These are phyloP conservation scores for Calocybe gangraenosa DNA, from an alignment of 768 basidiomycete genomes.

Conservation along the genomic window DNA sequence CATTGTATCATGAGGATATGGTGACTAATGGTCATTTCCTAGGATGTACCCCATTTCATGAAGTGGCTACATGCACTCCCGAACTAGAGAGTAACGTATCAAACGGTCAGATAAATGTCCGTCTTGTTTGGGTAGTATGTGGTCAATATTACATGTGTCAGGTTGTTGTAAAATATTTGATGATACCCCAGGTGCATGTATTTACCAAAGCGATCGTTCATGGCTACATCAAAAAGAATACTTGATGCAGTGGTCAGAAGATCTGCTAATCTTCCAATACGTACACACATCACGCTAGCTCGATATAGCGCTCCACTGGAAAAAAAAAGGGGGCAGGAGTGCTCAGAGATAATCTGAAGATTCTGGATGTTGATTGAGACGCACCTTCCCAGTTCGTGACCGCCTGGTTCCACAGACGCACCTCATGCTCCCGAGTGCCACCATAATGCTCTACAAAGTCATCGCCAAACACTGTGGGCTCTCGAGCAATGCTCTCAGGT, in stretches of 20 bases:
- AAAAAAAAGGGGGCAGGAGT: conserved; percentile 11
- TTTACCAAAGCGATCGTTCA: too few relatives aligned
- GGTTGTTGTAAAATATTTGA: too few relatives aligned
- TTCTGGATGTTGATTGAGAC: conserved; percentile 16
- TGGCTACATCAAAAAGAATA: too few relatives aligned
- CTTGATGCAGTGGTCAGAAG: not conserved
- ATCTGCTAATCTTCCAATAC: not conserved
- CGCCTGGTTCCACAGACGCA: conserved; percentile 80
- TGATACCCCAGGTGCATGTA: too few relatives aligned
- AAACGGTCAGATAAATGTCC: too few relatives aligned
- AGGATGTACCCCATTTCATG: conserved; percentile 76
- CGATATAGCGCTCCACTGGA: conserved; percentile 81
- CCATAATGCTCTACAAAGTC: conserved; percentile 94
- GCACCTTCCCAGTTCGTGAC: conserved; percentile 94
- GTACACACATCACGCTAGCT: conserved; percentile 55
- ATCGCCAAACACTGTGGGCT: conserved; percentile 69
- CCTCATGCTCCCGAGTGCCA: conserved; percentile 92
- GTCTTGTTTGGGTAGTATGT: too few relatives aligned
- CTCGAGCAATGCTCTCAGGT: conserved; percentile 75
- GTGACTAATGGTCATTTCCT: not conserved
- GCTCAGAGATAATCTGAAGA: conserved; percentile 1
- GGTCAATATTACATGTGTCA: too few relatives aligned
- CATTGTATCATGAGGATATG: not conserved
- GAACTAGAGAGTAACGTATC: conserved; percentile 3
- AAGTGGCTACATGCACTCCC: conserved; percentile 51